Conservation (phyloP, 805 yeast genomes). For the Saturnispora galanensis region DNA sequence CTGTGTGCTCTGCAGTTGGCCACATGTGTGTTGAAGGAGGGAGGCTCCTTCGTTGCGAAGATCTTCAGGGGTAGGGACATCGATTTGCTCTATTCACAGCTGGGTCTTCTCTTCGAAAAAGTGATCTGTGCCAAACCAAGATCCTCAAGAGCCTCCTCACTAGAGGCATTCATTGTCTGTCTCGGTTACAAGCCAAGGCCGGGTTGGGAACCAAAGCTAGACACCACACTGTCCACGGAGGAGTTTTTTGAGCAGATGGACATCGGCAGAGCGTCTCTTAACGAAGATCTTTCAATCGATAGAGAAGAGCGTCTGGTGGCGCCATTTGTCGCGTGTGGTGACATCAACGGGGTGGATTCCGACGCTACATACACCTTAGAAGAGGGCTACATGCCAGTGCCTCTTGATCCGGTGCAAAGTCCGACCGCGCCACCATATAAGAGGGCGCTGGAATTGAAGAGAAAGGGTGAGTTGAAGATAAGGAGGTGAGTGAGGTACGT, state of each 20-base stretch:
- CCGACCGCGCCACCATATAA: slow-evolving; percentile 98
- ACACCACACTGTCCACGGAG: slow-evolving; percentile 51
- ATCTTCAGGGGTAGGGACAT: slow-evolving; percentile 95
- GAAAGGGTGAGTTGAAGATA: slow-evolving; percentile 49
- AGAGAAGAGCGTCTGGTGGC: slow-evolving; percentile 68
- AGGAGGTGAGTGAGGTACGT: not conserved
- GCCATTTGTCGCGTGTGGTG: slow-evolving; percentile 95
- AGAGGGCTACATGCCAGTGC: slow-evolving; percentile 28
- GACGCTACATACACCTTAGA: slow-evolving; percentile 84
- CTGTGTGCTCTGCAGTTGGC: slow-evolving; percentile 87
- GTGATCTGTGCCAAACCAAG: slow-evolving; percentile 96
- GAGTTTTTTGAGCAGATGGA: slow-evolving; percentile 64
- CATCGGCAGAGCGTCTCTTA: slow-evolving; percentile 45
- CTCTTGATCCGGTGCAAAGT: slow-evolving; percentile 85
- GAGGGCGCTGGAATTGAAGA: slow-evolving; percentile 76
- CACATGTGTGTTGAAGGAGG: slow-evolving; percentile 77
- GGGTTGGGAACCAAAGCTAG: slow-evolving; percentile 68
- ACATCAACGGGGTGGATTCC: slow-evolving; percentile 71
- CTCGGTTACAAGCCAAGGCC: slow-evolving; percentile 74
- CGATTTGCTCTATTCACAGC: slow-evolving; percentile 85
- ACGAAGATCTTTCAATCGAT: slow-evolving; percentile 39
- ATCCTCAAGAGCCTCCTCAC: slow-evolving; percentile 86
- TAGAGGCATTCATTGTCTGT: slow-evolving; percentile 92
- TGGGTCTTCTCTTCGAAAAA: slow-evolving; percentile 73
- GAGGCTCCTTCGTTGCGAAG: slow-evolving; percentile 93